Percentiles rank a stretch among this genome's conserved stretches.
Conservation (phyloP, 352 stramenopile genomes). For the Pythium aristosporum region DNA sequence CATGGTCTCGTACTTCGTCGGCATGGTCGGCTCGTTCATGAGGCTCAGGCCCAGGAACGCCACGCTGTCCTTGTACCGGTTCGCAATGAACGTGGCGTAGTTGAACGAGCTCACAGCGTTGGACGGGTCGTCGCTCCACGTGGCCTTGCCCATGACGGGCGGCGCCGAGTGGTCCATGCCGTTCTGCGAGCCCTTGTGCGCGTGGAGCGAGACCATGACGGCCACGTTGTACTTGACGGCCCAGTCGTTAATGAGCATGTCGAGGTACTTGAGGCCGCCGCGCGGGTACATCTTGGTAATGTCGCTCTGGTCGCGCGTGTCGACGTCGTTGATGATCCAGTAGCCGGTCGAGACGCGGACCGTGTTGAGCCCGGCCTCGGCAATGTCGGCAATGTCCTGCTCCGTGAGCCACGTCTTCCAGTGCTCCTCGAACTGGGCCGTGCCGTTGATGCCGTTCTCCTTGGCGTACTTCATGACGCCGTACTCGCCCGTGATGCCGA, state of each 20-base stretch:
- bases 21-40: slow-evolving; percentile 69
- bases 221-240: slow-evolving; percentile 57
- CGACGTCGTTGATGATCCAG: slow-evolving; percentile 66
- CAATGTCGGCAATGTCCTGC: slow-evolving; percentile 62
- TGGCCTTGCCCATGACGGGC: slow-evolving; percentile 27
- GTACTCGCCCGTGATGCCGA: slow-evolving; percentile 42
- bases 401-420: slow-evolving; percentile 60
- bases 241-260: slow-evolving; percentile 78
- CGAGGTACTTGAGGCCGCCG: slow-evolving; percentile 61
- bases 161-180: slow-evolving; percentile 69
- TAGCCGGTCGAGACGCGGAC: slow-evolving; percentile 76
- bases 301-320: slow-evolving; percentile 26
- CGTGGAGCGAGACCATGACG: slow-evolving; percentile 80
- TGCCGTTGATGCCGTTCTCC: slow-evolving; percentile 31
- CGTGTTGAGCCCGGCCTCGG: slow-evolving; percentile 58
- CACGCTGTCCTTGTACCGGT: slow-evolving; percentile 38
- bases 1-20: slow-evolving; percentile 39
- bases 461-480: slow-evolving; percentile 46
- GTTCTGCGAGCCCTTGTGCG: slow-evolving; percentile 70
- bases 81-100: slow-evolving; percentile 45
- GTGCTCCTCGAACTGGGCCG: slow-evolving; percentile 50
- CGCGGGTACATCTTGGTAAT: slow-evolving; percentile 38
- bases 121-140: slow-evolving; percentile 42
- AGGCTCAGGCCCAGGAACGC: slow-evolving; percentile 71
- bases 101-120: slow-evolving; percentile 62